Evolutionary conservation across 306 rosid species (phyloP), one percentile per base, ranked within the genome.

Genomic region (Prunus armeniaca): DNA sequence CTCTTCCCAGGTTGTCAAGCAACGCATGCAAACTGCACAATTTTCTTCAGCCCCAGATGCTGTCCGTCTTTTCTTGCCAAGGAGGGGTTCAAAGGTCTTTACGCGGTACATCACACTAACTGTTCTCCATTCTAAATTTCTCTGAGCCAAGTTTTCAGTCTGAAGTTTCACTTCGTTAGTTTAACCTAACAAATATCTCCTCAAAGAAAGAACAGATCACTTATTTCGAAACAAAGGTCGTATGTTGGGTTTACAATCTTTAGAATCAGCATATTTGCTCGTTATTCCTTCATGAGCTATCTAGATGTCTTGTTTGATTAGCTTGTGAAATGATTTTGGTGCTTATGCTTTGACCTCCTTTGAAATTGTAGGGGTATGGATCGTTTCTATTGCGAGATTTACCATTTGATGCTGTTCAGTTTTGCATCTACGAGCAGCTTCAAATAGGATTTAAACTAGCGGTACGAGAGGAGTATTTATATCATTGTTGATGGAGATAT

Each of bases 371-470:
- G 96, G 96, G 96, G 34, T 91, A 85, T 65, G 87, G 96, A 71
- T 91, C 96, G 61, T 91, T 91, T 83, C 82, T 91, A 73, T 74
- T 91, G 83, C 87, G 96, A 86, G 96, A 91, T 83, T 86, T 91
- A 80, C 96, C 96, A 65, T 91, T 91, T 86, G 96, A 91, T 82
- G 96, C 93, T 65, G 72, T 89, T 67, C 91, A 89, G 82, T 84
- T 91, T 52, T 91, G 96, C 86, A 82, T 91, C 76, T 91, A 91
- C 19, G 96, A 91, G 90, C 96, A 91, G 84, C 91, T 91, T 28
- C 88, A 86, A 47, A 82, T 91, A 2, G 96, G 96, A 58, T 91
- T 87, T 80, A 91, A 87, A 79, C 56, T 86, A 70, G 93, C 91
- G 85, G 96, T 91, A 89, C 65, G 90, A 62, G 15, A 58, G 22